Conservation (phyloP, 1,139 yeast species). For the Groenewaldozyma auringiensis region DNA sequence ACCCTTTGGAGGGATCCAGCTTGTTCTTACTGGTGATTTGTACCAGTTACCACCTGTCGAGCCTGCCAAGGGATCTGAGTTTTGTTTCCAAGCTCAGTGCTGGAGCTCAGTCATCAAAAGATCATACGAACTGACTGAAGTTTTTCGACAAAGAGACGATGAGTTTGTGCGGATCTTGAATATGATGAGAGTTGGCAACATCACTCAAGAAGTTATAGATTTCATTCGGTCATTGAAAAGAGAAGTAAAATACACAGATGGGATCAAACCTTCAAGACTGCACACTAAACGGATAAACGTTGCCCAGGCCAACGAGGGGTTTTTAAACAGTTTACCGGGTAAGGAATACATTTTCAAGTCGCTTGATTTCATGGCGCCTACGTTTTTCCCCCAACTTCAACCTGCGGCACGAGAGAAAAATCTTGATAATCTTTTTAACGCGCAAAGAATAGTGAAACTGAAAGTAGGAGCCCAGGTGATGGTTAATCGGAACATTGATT, state of each 20-base stretch:
- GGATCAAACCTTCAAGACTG: constrained; percentile 72
- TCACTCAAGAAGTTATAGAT: constrained; percentile 39
- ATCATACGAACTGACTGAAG: constrained; percentile 61
- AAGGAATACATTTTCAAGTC: constrained; percentile 37
- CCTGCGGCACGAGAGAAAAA: constrained; percentile 4
- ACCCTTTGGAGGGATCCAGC: constrained; percentile 73
- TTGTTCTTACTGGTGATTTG: constrained; percentile 75
- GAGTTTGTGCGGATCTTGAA: constrained; percentile 68
- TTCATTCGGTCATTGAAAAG: constrained; percentile 47
- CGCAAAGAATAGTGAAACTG: constrained; percentile 39
- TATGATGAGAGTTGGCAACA: constrained; percentile 58
- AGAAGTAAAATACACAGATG: constrained; percentile 54
- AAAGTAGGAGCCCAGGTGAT: constrained; percentile 59
- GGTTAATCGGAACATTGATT: constrained; percentile 41
- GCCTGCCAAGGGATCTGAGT: constrained; percentile 21
- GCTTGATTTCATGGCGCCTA: constrained; percentile 11
- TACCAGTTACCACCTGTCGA: constrained; percentile 81
- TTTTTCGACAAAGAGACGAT: constrained; percentile 83
- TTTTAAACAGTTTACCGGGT: constrained; percentile 45
- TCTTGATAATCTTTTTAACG: constrained; percentile 41
- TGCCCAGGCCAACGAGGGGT: constrained; percentile 51
- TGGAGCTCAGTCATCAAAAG: constrained; percentile 61
- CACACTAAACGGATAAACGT: constrained; percentile 74
- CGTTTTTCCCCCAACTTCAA: not conserved
- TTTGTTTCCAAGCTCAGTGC: constrained; percentile 69